Conservation (phyloP, 495 filamentous ascomycete species). For the Sordaria brevicollis region DNA sequence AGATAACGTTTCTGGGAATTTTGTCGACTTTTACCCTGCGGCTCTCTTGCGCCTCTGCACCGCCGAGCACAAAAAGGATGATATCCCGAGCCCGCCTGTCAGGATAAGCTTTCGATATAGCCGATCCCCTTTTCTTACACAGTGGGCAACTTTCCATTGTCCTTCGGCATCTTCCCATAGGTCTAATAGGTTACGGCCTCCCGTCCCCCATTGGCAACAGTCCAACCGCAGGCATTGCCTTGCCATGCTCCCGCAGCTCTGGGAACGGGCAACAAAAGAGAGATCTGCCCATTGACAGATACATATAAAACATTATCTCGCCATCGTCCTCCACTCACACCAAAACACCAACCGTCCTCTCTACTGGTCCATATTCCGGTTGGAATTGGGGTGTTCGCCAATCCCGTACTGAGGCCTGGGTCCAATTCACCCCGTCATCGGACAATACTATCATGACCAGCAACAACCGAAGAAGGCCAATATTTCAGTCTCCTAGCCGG, state of each 20-base stretch:
- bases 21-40: neutral
- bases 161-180: neutral
- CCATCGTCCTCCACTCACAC: neutral
- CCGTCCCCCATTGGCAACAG: neutral
- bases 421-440: neutral
- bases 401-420: neutral
- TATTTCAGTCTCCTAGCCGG: conserved; percentile 44
- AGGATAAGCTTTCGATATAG: neutral
- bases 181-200: neutral
- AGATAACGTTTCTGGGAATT: neutral
- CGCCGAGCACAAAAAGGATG: neutral
- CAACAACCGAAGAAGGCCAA: conserved; percentile 40
- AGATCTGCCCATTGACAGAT: neutral
- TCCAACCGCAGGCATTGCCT: neutral
- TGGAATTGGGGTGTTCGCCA: neutral
- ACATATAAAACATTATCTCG: neutral
- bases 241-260: neutral
- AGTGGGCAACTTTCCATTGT: neutral
- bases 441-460: conserved; percentile 46
- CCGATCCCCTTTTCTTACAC: neutral
- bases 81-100: neutral
- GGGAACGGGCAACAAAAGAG: neutral
- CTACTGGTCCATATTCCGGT: neutral
- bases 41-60: neutral
- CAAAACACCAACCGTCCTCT: neutral